Evolutionary conservation across 225 moss, liverwort and hornwort genomes (phyloP).

Genomic region (Polytrichum commune): DNA sequence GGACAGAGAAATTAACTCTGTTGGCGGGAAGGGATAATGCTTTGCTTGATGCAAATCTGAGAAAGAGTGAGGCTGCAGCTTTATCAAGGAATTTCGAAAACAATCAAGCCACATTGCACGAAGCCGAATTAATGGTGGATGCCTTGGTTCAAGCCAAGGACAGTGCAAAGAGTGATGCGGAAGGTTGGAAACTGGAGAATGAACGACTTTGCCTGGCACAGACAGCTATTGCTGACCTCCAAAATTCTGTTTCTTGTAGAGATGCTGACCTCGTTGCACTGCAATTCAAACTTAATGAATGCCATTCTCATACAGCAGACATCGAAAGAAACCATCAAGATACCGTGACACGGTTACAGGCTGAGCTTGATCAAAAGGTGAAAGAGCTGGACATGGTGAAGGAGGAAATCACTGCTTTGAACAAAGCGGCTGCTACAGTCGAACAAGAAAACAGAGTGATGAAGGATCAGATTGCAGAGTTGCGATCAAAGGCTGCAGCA

Average conservation of each 20-base stretch:
- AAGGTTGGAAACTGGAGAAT: slow-evolving; percentile 45
- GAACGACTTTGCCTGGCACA: slow-evolving; percentile 29
- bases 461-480: slow-evolving; percentile 24
- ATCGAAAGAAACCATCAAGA: slow-evolving; percentile 31
- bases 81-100: slow-evolving; percentile 53
- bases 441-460: slow-evolving; percentile 20
- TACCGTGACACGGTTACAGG: slow-evolving; percentile 22
- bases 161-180: slow-evolving; percentile 47
- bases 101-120: slow-evolving; percentile 49
- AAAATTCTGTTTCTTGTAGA: slow-evolving; percentile 20
- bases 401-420: slow-evolving; percentile 8
- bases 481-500: slow-evolving; percentile 24
- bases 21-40: slow-evolving; percentile 49
- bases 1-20: slow-evolving; percentile 46
- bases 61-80: slow-evolving; percentile 45
- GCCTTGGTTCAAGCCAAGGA: slow-evolving; percentile 65
- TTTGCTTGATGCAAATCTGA: slow-evolving; percentile 49
- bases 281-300: slow-evolving; percentile 23
- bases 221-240: slow-evolving; percentile 22
- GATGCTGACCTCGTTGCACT: slow-evolving; percentile 19
- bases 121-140: slow-evolving; percentile 57
- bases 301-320: slow-evolving; percentile 21
- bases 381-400: slow-evolving; percentile 18
- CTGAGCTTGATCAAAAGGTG: slow-evolving; percentile 26
- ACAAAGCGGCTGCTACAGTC: slow-evolving; percentile 18